Base-by-base conservation (phyloP, 2,329 filamentous ascomycete species). In the Hymenoscyphus fraxineus region DNA sequence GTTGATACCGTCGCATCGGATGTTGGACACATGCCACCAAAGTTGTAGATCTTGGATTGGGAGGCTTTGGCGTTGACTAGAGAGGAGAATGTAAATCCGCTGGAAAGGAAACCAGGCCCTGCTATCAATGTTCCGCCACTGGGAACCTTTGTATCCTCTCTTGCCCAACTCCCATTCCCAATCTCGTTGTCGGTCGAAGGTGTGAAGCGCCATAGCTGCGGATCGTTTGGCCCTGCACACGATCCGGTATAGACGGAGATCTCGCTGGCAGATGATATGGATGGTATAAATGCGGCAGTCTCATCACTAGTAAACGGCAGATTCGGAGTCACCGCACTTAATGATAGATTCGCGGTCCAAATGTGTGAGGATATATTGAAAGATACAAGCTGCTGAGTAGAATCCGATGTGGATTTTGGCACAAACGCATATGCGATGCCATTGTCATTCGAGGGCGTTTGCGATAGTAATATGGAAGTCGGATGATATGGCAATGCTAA, bases 11-110 rank as follows among this genome's bases (percentile, higher is more conserved):
- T 80, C 19, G 77, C 74, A 22, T 79, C 76, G n/a, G 76, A 74
- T 7, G 76, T 76, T 2, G 89, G 88, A 72, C 94, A 98, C 92
- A 97, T 96, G 70, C 94, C 94, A 41, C 93, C 94, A 76, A 96
- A 97, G 38, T 73, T 65, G 60, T 78, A 76, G 56, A 78, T 75
- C 32, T 67, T 70, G 73, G 71, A 70, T 31, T 72, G 54, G 19
- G 71, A 72, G 35, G 68, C 69, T 67, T 74, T 71, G n/a, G 67
- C 68, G 10, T 70, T 57, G 13, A 73, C 70, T 0, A 73, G 39
- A 13, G 67, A 68, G 6, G 74, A 75, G 63, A 76, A 76, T 55
- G 65, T 70, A 60, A 76, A 73, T 16, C 64, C 85, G 9, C 78
- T 78, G 2, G 82, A 82, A 32, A 90, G 79, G 67, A 82, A 88